These are phyloP conservation scores for Pneumocystis wakefieldiae DNA, from an alignment of 1,139 yeast genomes.

Conservation along the genomic window DNA sequence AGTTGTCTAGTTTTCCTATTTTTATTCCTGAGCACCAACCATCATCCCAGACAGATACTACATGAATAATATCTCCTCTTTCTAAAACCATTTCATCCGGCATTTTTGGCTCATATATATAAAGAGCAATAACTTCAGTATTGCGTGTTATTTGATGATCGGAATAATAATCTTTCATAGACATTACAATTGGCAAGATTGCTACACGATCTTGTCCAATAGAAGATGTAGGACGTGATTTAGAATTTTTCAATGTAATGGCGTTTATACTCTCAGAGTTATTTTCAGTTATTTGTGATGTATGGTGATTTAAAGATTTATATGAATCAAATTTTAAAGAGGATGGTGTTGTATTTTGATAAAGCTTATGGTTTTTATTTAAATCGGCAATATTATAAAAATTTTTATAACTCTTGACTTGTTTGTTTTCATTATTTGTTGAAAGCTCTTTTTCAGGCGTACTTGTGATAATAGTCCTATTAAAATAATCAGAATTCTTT, in stretches of 20 bases:
- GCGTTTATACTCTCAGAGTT: background rate
- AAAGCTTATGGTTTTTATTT: background rate
- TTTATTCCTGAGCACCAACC: constrained; percentile 1
- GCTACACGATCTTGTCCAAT: background rate
- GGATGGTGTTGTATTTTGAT: background rate
- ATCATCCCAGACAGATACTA: constrained; percentile 2
- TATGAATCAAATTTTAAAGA: background rate
- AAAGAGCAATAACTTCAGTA: constrained; percentile 1
- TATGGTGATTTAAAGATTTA: background rate
- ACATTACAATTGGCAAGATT: background rate
- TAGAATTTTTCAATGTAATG: background rate
- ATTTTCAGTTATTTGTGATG: background rate
- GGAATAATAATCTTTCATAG: background rate
- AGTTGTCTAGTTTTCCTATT: background rate
- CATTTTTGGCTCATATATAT: constrained; percentile 1
- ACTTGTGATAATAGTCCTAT: background rate
- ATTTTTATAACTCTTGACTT: background rate
- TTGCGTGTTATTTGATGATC: background rate
- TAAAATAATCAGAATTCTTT: background rate
- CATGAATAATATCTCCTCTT: constrained; percentile 1
- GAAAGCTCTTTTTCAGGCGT: background rate
- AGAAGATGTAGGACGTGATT: background rate
- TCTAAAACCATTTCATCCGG: constrained; percentile 1
- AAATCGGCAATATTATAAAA: background rate
- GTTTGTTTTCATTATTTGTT: background rate